A percentile compares a stretch with the other conserved stretches of the same genome.
Evolutionary conservation across 2,329 filamentous ascomycete genomes (phyloP).

Genomic region (Cladosporium austrohemisphaericum): DNA sequence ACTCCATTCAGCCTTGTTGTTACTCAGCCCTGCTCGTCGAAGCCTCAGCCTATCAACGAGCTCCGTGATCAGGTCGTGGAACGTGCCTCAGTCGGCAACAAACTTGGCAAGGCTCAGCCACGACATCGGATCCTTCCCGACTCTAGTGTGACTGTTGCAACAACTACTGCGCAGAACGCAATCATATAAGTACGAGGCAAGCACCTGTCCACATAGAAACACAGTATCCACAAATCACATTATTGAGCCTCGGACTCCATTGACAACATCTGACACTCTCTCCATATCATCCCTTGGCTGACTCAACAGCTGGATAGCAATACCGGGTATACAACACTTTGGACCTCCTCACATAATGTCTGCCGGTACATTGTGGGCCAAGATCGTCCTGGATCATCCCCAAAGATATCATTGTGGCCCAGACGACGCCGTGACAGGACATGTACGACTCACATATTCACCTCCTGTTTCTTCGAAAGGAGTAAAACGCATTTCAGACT

Average conservation of each 20-base stretch:
- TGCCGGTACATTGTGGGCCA: constrained; percentile 8
- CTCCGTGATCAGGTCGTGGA: background rate
- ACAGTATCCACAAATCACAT: background rate
- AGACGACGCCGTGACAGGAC: constrained; percentile 13
- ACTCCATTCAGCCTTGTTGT: background rate
- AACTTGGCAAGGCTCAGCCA: background rate
- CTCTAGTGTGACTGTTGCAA: background rate
- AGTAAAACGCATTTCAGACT: background rate
- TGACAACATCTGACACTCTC: too few species aligned
- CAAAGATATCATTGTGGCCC: constrained; percentile 11
- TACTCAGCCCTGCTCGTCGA: background rate
- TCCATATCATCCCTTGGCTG: too few species aligned
- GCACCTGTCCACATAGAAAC: too few species aligned
- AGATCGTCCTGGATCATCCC: constrained; percentile 13
- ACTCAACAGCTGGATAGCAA: too few species aligned
- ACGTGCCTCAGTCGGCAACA: constrained; percentile 1
- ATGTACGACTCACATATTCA: constrained; percentile 12
- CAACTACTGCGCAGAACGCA: background rate
- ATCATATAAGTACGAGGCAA: too few species aligned
- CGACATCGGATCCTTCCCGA: constrained; percentile 6
- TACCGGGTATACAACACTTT: background rate
- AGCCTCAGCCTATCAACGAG: background rate
- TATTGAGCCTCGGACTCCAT: too few species aligned
- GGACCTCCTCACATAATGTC: constrained; percentile 12
- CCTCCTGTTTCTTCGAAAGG: background rate